A percentile compares a stretch with the other conserved stretches of the same genome.
Evolutionary conservation across 331 rosid genomes (phyloP).

Genomic region (Acacia pycnantha): DNA sequence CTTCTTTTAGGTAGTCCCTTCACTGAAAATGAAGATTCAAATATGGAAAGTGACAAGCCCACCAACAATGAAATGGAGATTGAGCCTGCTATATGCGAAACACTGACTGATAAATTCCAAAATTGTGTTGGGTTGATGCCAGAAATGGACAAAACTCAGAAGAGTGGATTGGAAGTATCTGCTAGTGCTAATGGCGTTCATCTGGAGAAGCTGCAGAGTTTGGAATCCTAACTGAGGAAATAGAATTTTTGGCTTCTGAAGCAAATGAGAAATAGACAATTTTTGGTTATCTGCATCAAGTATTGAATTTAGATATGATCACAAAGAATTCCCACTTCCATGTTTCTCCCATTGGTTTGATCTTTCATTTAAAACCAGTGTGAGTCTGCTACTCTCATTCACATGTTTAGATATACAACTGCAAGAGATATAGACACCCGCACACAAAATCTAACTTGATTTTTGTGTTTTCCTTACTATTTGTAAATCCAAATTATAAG

Average conservation of each 20-base stretch:
- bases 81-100: constrained; percentile 36
- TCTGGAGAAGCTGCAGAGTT: constrained; percentile 31
- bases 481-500: constrained; percentile 4
- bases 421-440: not conserved
- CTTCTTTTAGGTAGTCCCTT: constrained; percentile 57
- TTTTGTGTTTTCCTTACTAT: constrained; percentile 2
- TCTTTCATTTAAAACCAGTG: constrained; percentile 30
- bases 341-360: constrained; percentile 23
- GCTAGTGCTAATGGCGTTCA: constrained; percentile 24
- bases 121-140: constrained; percentile 44
- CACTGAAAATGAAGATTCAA: constrained; percentile 44
- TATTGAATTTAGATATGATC: constrained; percentile 15
- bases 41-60: constrained; percentile 33
- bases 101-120: constrained; percentile 30
- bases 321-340: constrained; percentile 14
- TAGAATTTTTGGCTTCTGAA: constrained; percentile 46
- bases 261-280: constrained; percentile 19
- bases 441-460: not conserved
- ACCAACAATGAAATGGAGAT: constrained; percentile 48
- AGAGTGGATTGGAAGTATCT: constrained; percentile 30
- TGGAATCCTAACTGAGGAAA: constrained; percentile 47
- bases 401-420: constrained; percentile 3
- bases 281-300: constrained; percentile 10
- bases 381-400: constrained; percentile 9
- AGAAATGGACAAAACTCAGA: constrained; percentile 50